Evolutionary conservation across 257 asterid genomes (phyloP), one percentile per base, ranked within the genome.

Genomic region (Hygrophila difformis): DNA sequence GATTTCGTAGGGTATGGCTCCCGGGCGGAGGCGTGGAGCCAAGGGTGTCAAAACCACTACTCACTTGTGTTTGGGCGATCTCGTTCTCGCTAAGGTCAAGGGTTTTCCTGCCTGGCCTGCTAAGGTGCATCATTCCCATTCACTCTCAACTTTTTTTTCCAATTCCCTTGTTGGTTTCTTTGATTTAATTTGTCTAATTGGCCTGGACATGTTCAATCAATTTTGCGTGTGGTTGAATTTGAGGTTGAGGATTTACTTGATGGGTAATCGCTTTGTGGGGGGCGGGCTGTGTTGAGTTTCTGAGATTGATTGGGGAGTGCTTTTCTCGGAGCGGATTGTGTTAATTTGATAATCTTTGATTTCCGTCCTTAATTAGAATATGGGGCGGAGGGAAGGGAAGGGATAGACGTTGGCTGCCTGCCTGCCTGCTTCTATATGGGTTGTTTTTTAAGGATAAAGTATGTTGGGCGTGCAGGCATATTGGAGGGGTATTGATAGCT

Each of bases 31-130:
- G 64, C 84, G 93, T 16, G 88, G 84, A 53, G 74, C 67, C 22
- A 86, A 79, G 61, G 84, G 78, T 37, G 53, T 51, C 40, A 79
- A 67, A 51, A 42, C 73, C 28, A 73, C 53, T 61, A 64, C 55
- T 60, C 79, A 84, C 57, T 75, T 86, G 79, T 63, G 72, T 53
- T 45, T 77, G 47, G 96, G 96, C 49, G 96, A 87, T 73, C 96
- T 87, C 22, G 96, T 87, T 36, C 96, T 87, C 45, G 97, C 97
- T 52, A 87, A 88, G 72, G 94, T 88, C 47, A 88, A 84, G 78
- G 97, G 95, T 2, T 88, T 78, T 65, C 97, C 95, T 43, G 67
- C 93, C 65, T 88, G 97, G 97, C 95, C 97, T 44, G 95, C 97
- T 55, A 88, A 84, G 95, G 95, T 88, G 35, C 65, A 40, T 45